Conservation (phyloP, 305 asterid genomes). For the Rubia tinctorum region DNA sequence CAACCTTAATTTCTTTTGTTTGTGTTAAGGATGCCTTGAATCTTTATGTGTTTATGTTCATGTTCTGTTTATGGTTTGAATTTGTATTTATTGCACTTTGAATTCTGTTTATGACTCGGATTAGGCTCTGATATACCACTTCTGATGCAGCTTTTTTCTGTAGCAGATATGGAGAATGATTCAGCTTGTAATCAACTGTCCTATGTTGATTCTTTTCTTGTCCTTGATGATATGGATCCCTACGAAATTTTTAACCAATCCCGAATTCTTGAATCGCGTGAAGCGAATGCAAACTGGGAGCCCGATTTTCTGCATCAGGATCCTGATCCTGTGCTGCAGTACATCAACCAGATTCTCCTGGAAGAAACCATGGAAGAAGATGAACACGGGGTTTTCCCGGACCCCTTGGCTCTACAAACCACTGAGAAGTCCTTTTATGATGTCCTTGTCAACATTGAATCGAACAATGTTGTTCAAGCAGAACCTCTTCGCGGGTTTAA, state of each 20-base stretch:
- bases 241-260: not conserved
- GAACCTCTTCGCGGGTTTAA: not conserved
- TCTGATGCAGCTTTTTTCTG: constrained; percentile 2
- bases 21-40: not conserved
- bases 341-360: constrained; percentile 29
- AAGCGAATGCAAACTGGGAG: not conserved
- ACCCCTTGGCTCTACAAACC: constrained; percentile 32
- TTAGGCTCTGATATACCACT: not conserved
- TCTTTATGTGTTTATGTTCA: not conserved
- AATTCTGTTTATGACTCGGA: not conserved
- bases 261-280: not conserved
- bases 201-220: not conserved
- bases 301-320: constrained; percentile 10
- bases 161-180: not conserved
- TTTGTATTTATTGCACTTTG: not conserved
- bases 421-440: constrained; percentile 74
- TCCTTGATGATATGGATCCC: not conserved
- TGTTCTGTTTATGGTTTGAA: not conserved
- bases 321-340: constrained; percentile 17
- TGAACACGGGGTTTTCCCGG: constrained; percentile 31
- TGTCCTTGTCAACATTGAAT: constrained; percentile 46
- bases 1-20: not conserved
- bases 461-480: not conserved
- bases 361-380: constrained; percentile 34
- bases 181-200: not conserved